Conservation (phyloP, 805 yeast genomes). For the Maudiozyma saulgeensis region DNA sequence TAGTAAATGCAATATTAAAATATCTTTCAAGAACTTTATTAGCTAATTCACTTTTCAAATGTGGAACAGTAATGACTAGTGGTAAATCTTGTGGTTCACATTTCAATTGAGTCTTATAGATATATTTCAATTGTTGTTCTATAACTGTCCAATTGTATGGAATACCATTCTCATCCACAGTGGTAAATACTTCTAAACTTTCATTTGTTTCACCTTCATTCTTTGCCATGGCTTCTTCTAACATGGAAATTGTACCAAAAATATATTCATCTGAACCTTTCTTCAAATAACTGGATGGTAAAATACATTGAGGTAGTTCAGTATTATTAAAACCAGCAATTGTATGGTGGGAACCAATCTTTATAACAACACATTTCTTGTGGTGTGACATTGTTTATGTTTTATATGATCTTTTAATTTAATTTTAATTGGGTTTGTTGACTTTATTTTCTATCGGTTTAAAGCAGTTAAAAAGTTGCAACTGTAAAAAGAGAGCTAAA, state of each 20-base stretch:
- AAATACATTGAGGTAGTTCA: slow-evolving; percentile 50
- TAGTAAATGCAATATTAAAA: slow-evolving; percentile 67
- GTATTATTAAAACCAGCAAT: slow-evolving; percentile 63
- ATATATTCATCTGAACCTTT: slow-evolving; percentile 7
- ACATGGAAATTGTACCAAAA: slow-evolving; percentile 25
- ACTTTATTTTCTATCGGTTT: no score
- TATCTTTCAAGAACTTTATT: slow-evolving; percentile 43
- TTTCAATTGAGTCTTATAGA: slow-evolving; percentile 43
- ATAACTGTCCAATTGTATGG: slow-evolving; percentile 68
- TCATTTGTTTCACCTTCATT: slow-evolving; percentile 1
- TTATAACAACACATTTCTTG: slow-evolving; percentile 56
- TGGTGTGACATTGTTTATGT: slow-evolving; percentile 2
- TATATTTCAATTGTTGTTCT: slow-evolving; percentile 56
- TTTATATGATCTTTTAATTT: not conserved
- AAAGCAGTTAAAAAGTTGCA: no score
- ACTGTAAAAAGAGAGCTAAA: no score
- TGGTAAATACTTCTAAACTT: slow-evolving; percentile 35
- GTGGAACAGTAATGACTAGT: slow-evolving; percentile 38
- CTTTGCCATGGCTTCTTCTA: slow-evolving; percentile 10
- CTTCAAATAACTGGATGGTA: slow-evolving; percentile 47
- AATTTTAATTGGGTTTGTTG: not conserved
- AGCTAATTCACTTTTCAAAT: slow-evolving; percentile 11
- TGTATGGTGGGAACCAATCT: slow-evolving; percentile 54
- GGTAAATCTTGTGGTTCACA: slow-evolving; percentile 55
- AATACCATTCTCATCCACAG: slow-evolving; percentile 43